Conservation (phyloP, 768 basidiomycete species). For the Lentinus brumalis region DNA sequence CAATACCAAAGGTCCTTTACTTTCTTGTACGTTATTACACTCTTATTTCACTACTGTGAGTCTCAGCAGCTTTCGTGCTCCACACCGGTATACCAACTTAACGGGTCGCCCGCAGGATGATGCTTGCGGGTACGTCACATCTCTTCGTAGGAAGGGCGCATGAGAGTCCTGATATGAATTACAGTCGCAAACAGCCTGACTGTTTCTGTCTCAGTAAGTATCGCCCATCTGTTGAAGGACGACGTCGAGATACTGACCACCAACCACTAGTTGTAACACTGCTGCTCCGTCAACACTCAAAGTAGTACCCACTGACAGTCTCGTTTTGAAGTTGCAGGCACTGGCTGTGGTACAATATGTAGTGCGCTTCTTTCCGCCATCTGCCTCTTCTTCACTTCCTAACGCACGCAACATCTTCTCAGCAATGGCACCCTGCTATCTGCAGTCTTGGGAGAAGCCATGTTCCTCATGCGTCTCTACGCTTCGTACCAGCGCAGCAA, state of each 20-base stretch:
- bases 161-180: too few species aligned
- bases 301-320: neutral
- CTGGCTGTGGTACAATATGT: slow-evolving; percentile 12
- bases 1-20: slow-evolving; percentile 7
- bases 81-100: too few species aligned
- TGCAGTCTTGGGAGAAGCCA: slow-evolving; percentile 6
- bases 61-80: neutral
- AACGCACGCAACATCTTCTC: neutral
- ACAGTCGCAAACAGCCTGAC: too few species aligned
- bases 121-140: neutral
- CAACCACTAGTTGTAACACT: slow-evolving; percentile 1
- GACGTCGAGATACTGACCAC: too few species aligned
- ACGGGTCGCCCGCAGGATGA: neutral
- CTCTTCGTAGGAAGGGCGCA: too few species aligned
- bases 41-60: slow-evolving; percentile 3
- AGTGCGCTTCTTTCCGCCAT: neutral
- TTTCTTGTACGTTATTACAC: slow-evolving; percentile 12
- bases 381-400: too few species aligned
- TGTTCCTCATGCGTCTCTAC: slow-evolving; percentile 14
- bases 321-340: neutral
- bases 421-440: slow-evolving; percentile 14
- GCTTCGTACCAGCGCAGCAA: slow-evolving; percentile 9
- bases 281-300: too few species aligned
- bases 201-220: too few species aligned
- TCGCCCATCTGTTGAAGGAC: too few species aligned